Percentiles rank a stretch among this genome's conserved stretches.
phyloP scores from a whole-genome alignment of 257 asterid genomes.

The Przewalskia tangutica region DNA sequence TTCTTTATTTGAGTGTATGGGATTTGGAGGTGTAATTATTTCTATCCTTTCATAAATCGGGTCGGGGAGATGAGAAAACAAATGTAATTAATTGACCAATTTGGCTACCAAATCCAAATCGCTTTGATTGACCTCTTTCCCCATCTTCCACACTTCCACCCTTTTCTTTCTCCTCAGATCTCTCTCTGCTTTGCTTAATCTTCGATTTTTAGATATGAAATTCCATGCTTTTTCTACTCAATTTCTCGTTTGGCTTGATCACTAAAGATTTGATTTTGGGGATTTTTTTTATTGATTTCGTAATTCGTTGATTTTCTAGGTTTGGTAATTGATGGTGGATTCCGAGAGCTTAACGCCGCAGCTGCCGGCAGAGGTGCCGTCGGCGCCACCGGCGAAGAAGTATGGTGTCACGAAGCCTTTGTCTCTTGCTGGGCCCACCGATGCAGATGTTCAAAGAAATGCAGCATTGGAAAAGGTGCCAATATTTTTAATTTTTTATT shows the following conservation, averaged over 20 bases:
- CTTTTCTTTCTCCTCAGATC: conserved; percentile 11
- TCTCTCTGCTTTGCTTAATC: neutral
- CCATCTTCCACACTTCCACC: neutral
- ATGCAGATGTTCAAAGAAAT: conserved; percentile 15
- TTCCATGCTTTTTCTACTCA: neutral
- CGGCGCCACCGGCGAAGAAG: conserved; percentile 4
- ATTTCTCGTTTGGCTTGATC: conserved; percentile 2
- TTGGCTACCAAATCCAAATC: neutral
- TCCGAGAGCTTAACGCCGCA: conserved; percentile 9
- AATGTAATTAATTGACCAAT: neutral
- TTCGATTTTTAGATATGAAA: neutral
- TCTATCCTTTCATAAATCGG: too few species aligned
- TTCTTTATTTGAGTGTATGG: too few species aligned
- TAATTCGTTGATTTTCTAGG: neutral
- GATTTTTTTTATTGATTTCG: neutral
- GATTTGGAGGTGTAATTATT: too few species aligned
- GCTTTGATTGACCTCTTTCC: conserved; percentile 4
- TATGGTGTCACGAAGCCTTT: conserved; percentile 15
- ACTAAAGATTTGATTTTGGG: neutral
- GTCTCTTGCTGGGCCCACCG: conserved; percentile 18
- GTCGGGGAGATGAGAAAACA: neutral
- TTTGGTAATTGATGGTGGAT: conserved; percentile 2
- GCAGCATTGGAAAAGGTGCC: conserved; percentile 9
- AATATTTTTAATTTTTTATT: neutral
- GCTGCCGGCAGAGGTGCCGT: neutral